Conservation (phyloP, 345 rosid species). For the Salix caprea region DNA sequence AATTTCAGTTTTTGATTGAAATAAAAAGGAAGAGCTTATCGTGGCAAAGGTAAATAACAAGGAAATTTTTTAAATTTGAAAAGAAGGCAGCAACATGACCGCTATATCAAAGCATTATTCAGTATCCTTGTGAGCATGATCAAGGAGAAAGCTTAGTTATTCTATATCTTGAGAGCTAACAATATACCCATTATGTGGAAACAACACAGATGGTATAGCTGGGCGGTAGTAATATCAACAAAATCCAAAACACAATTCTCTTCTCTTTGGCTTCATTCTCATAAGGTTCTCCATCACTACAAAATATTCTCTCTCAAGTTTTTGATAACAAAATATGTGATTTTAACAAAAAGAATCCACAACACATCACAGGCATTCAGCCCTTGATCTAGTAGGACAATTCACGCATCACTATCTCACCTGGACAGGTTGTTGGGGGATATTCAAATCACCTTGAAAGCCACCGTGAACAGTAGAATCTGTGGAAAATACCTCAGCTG, state of each 20-base stretch:
- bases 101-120: slow-evolving; percentile 4
- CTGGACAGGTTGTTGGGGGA: slow-evolving; percentile 52
- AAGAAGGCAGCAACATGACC: background rate
- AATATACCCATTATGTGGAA: background rate
- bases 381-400: background rate
- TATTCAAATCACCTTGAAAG: slow-evolving; percentile 35
- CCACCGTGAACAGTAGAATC: slow-evolving; percentile 29
- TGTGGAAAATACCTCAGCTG: slow-evolving; percentile 76
- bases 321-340: background rate
- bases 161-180: background rate
- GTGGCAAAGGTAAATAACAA: background rate
- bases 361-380: background rate
- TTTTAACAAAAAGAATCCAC: background rate
- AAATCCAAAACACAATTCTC: background rate
- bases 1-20: background rate
- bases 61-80: background rate
- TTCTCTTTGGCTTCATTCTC: background rate
- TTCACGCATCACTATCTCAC: slow-evolving; percentile 33
- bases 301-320: background rate
- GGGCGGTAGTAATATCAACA: background rate
- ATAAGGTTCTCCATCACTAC: background rate
- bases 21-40: background rate
- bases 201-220: background rate
- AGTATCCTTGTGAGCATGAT: background rate
- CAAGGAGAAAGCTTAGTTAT: background rate